Percentiles rank a stretch among this genome's conserved stretches.
Conservation (phyloP, 768 basidiomycete species). For the Lactarius sanguifluus region DNA sequence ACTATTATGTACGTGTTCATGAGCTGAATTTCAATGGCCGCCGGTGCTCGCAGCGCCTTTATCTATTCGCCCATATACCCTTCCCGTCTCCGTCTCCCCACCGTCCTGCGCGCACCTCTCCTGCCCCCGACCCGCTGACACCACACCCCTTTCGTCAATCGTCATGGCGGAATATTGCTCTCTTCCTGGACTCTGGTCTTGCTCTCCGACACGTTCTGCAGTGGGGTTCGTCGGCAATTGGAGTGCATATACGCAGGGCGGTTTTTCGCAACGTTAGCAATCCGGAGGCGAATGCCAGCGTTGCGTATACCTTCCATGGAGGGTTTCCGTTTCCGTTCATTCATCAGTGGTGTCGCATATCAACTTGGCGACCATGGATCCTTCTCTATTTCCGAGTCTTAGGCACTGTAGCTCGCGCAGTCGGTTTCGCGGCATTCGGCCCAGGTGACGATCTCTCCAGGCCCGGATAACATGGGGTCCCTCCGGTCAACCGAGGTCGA, state of each 20-base stretch:
- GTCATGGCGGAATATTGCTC: not conserved
- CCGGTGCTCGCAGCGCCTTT: not conserved
- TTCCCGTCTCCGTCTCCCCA: not conserved
- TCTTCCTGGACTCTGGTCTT: not conserved
- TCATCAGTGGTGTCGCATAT: not conserved
- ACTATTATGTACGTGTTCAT: not conserved
- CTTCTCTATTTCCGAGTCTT: not conserved
- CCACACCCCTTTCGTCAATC: not conserved
- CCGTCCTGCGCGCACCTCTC: not conserved
- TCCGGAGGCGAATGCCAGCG: not conserved
- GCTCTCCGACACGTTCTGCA: not conserved
- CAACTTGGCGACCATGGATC: too few species aligned
- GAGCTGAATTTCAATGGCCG: not conserved
- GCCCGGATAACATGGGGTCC: not conserved
- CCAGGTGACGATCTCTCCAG: not conserved
- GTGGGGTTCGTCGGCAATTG: not conserved
- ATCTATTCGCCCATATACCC: not conserved
- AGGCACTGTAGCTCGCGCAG: not conserved
- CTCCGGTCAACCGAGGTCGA: too few species aligned
- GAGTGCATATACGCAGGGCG: not conserved
- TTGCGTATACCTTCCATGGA: constrained; percentile 2
- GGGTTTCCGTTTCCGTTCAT: not conserved
- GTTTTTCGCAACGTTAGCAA: too few species aligned
- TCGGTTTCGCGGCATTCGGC: not conserved
- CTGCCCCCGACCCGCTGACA: not conserved